Conservation (phyloP, 495 filamentous ascomycete species). For the Staphylotrichum longicolle region DNA sequence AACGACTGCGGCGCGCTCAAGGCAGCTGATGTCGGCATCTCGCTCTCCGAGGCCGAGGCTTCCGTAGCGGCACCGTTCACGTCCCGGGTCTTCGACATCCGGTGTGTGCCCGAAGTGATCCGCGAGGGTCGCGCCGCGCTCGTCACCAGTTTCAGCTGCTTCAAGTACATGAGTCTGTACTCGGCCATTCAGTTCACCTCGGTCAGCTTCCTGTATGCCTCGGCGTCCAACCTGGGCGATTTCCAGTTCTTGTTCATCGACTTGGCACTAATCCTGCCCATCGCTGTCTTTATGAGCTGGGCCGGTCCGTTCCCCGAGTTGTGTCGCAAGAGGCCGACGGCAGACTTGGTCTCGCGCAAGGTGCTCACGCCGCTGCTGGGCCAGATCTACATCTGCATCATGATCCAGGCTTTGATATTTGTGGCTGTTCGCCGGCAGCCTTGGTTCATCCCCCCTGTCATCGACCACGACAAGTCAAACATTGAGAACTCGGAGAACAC, state of each 20-base stretch:
- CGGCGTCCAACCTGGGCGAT: slow-evolving; percentile 92
- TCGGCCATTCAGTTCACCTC: slow-evolving; percentile 99
- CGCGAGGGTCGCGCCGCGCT: slow-evolving; percentile 91
- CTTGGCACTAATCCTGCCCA: slow-evolving; percentile 85
- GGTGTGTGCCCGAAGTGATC: slow-evolving; percentile 92
- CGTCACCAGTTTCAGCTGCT: slow-evolving; percentile 98
- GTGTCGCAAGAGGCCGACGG: slow-evolving; percentile 81
- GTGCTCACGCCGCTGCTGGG: slow-evolving; percentile 86
- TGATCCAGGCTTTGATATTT: slow-evolving; percentile 74
- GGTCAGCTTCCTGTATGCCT: slow-evolving; percentile 95
- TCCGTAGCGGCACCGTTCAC: slow-evolving; percentile 98
- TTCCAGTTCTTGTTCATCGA: slow-evolving; percentile 99
- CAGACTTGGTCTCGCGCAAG: slow-evolving; percentile 89
- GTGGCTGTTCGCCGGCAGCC: slow-evolving; percentile 67
- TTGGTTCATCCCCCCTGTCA: slow-evolving; percentile 81
- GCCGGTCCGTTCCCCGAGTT: slow-evolving; percentile 77
- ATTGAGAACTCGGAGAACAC: slow-evolving; percentile 91
- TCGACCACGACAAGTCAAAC: slow-evolving; percentile 74
- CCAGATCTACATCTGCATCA: slow-evolving; percentile 77
- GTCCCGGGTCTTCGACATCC: slow-evolving; percentile 91
- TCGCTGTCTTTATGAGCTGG: slow-evolving; percentile 99
- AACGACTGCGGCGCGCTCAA: slow-evolving; percentile 98
- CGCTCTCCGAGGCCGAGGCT: slow-evolving; percentile 94
- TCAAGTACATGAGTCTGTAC: slow-evolving; percentile 99
- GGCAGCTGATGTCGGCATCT: slow-evolving; percentile 98